Base-by-base conservation (phyloP, 2,329 filamentous ascomycete genomes). In the Colletotrichum lentis region DNA sequence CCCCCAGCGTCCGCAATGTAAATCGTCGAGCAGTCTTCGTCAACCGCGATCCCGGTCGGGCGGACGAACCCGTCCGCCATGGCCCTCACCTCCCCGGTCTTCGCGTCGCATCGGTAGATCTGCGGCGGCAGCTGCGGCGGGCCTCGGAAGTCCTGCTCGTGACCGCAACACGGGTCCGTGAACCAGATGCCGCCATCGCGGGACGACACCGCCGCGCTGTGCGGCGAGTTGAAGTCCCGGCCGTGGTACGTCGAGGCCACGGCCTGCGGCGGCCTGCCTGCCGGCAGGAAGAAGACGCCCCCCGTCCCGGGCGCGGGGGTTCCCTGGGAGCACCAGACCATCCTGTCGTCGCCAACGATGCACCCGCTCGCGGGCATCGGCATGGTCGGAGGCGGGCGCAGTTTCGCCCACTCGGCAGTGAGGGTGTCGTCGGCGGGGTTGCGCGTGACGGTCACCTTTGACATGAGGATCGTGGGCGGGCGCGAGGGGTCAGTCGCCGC, bases 181-280 rank as follows among this genome's bases (percentile, higher is more conserved):
- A 85, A 85, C 83, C 83, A 86, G 12, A 85, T 71, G 0, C 75
- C 73, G 0, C 80, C 80, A 67, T 83, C 80, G 10, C 14, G 55
- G 1, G 37, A 46, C 2, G 79, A 76, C 12, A 78, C 73, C 1
- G 78, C 75, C 3, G 83, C 80, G 67, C 80, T 79, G 69, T 82
- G 81, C 27, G 80, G 76, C 37, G 80, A 83, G 74, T 84, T 85
- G 73, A 85, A 84, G 7, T 81, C 79, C 35, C 77, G 76, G 11
- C 80, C 80, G 58, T 81, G 79, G 73, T 79, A 85, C 41, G 77
- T 78, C 6, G 78, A 80, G 5, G 82, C 73, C n/a, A 84, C 54
- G 1, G 78, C 71, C 24, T 71, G 62, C 0, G 80, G 79, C 7
- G 73, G 74, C 35, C 50, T 50, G 35, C 65, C 61, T 7, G 61